Base-by-base conservation (phyloP, 352 stramenopile species). In the Pythium coloratum region DNA sequence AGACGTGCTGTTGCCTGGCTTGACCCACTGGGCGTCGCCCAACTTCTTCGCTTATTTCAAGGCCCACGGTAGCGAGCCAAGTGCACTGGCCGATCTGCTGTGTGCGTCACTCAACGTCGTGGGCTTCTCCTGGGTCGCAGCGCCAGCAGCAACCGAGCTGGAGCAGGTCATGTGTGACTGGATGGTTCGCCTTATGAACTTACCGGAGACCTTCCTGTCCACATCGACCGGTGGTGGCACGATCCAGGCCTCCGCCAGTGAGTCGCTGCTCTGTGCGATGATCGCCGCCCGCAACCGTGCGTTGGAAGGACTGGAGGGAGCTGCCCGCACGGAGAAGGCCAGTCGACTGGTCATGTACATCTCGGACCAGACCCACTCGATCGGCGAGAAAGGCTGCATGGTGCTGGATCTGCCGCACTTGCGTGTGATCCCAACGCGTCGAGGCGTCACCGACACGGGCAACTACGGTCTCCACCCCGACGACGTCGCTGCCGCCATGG, bases 41-140 rank as follows among this genome's bases (percentile, higher is more conserved):
- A 78, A 84, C 56, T 90, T 92, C 64, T 86, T 86, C 40, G 80
- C 78, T 24, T 90, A 90, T 65, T 90, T 88, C 59, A 87, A 87
- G 53, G 72, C 72, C 14, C 76, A 71, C 46, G 76, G 70, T 42
- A 76, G 73, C 38, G 79, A 87, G 56, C 78, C 81, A 13, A 86
- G 76, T 54, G 72, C 80, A 14, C 64, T 89, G 18, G 81, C 77
- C 10, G 81, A 89, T 55, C 75, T 81, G 44, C 63, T 89, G 18
- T 82, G 71, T 51, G 77, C 81, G 47, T 84, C 76, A 28, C 61
- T 88, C 44, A 81, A 86, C 54, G 74, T 86, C 62, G 70, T 90
- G 6, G 81, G 79, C 55, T 90, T 90, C 62, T 88, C 76, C 53
- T 92, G 84, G 84, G 73, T 90, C 30, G 62, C 76, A 1, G 70